phyloP scores from a whole-genome alignment of 306 rosid genomes.

The Alnus glutinosa region DNA sequence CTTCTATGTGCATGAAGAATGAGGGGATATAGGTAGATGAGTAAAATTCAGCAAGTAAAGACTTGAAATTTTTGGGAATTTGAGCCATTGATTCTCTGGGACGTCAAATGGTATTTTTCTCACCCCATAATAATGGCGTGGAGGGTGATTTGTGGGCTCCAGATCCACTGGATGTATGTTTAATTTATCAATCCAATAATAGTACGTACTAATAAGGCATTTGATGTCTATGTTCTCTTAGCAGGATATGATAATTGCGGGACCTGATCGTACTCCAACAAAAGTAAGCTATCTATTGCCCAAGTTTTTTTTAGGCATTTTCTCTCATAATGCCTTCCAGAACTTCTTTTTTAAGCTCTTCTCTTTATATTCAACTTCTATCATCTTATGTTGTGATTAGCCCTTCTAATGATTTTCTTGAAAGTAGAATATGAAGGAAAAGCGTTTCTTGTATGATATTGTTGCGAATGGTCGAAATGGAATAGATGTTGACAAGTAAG shows the following conservation, averaged over 20 bases:
- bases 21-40: slow-evolving; percentile 4
- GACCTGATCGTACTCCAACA: slow-evolving; percentile 21
- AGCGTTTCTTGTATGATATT: slow-evolving; percentile 76
- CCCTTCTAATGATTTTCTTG: slow-evolving; percentile 13
- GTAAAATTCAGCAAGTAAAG: slow-evolving; percentile 13
- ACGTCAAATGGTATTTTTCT: neutral
- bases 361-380: neutral
- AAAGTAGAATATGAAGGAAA: slow-evolving; percentile 33
- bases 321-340: neutral
- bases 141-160: neutral
- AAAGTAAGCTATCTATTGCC: slow-evolving; percentile 31
- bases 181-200: neutral
- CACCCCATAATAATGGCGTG: neutral
- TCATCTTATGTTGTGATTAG: slow-evolving; percentile 6
- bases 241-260: slow-evolving; percentile 49
- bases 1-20: slow-evolving; percentile 14
- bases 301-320: neutral
- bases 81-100: neutral
- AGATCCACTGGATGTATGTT: neutral
- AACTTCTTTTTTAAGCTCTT: neutral
- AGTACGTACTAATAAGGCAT: neutral
- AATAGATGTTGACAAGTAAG: slow-evolving; percentile 92
- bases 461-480: slow-evolving; percentile 97
- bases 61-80: neutral
- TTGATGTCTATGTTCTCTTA: slow-evolving; percentile 31